Evolutionary conservation across 805 yeast species (phyloP).

Genomic region (Torulaspora quercuum): DNA sequence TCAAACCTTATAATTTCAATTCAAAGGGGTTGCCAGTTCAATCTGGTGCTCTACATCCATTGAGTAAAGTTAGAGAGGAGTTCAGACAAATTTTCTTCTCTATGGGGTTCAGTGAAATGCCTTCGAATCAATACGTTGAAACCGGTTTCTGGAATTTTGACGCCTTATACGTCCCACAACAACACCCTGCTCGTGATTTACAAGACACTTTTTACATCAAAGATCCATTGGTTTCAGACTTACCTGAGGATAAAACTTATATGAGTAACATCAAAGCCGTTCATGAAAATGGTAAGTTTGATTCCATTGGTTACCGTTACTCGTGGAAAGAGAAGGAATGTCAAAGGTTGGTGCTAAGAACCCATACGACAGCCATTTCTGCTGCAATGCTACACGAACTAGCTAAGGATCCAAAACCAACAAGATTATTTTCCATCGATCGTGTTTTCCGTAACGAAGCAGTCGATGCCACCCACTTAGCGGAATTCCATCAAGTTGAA

Average conservation of each 20-base stretch:
- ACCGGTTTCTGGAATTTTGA: constrained; percentile 99
- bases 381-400: constrained; percentile 81
- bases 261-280: constrained; percentile 75
- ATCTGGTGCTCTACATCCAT: constrained; percentile 94
- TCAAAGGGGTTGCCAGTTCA: constrained; percentile 86
- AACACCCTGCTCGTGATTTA: constrained; percentile 98
- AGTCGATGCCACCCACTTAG: constrained; percentile 98
- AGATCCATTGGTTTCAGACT: constrained; percentile 79
- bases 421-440: constrained; percentile 91
- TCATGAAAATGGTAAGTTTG: constrained; percentile 86
- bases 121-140: constrained; percentile 96
- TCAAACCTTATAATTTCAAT: constrained; percentile 94
- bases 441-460: constrained; percentile 99
- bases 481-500: constrained; percentile 99
- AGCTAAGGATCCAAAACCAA: constrained; percentile 85
- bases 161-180: constrained; percentile 94
- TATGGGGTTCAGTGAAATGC: constrained; percentile 99
- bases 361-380: constrained; percentile 96
- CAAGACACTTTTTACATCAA: constrained; percentile 98
- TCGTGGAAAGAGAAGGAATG: constrained; percentile 95
- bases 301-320: constrained; percentile 96
- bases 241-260: constrained; percentile 78
- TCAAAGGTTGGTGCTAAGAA: constrained; percentile 86
- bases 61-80: constrained; percentile 94
- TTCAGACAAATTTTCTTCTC: constrained; percentile 96